Evolutionary conservation across 306 rosid genomes (phyloP), one percentile per base, ranked within the genome.

Genomic region (Fagus sylvatica): DNA sequence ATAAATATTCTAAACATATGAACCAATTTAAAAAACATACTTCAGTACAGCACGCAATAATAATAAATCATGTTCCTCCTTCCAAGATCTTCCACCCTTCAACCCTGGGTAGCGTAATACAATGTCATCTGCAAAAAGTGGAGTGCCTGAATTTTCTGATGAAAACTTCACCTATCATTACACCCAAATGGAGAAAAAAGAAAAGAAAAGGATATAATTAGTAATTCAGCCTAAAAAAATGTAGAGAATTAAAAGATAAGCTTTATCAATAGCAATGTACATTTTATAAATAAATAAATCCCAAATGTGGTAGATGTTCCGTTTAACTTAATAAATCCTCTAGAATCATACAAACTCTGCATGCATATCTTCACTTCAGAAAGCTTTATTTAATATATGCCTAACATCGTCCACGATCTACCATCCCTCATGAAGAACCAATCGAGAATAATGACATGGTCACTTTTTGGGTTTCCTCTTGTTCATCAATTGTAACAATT

Each of bases 21-120:
- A 46, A 49, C 57, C 10, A 43, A 48, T 28, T 13, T 10, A 13
- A 75, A 49, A 69, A 1, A 71, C 90, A 79, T 93, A 95, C 99
- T 88, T 95, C 76, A 91, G 78, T 64, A 95, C 93, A 0, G 99
- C 97, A 69, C 77, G 90, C 78, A 95, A 78, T 73, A 95, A 87
- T 56, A 73, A 75, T 71, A 80, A 62, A 86, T 95, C 99, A 73
- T 93, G 98, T 72, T 91, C 90, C 90, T 91, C 97, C 89, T 89
- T 95, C 99, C 99, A 95, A 74, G 81, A 86, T 82, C 81, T 95
- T 78, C 89, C 91, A 85, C 93, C 98, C 90, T 83, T 93, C 86
- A 93, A 80, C 74, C 89, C 90, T 53, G 91, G 94, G 82, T 93
- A 89, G 46, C 97, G 92, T 72, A 65, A 81, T 71, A 88, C 49